Conservation (phyloP, 140 eudicot species). For the Bidens hawaiensis region DNA sequence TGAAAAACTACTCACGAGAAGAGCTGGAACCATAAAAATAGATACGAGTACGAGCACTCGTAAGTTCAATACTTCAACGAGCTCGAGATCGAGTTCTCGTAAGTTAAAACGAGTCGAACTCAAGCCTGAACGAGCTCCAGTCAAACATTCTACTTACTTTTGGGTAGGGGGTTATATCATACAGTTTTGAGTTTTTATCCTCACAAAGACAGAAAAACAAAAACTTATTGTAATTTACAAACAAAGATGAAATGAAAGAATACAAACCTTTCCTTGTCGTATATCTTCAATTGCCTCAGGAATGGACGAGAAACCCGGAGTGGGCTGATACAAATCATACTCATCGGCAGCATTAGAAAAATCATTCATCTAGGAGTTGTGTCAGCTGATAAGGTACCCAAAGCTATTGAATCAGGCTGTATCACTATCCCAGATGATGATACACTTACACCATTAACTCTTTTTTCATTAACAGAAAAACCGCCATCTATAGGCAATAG, state of each 20-base stretch:
- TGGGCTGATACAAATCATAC: conserved; percentile 61
- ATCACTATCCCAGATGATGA: conserved; percentile 49
- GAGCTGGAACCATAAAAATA: too few relatives aligned
- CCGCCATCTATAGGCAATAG: conserved; percentile 26
- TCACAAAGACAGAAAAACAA: background rate
- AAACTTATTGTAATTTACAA: background rate
- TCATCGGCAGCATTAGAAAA: conserved; percentile 48
- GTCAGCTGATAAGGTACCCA: conserved; percentile 73
- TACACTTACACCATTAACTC: conserved; percentile 28
- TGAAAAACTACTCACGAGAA: too few relatives aligned
- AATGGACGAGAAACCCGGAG: conserved; percentile 70
- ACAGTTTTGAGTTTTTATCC: background rate
- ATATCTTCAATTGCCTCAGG: conserved; percentile 84
- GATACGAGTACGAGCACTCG: too few relatives aligned
- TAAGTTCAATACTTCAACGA: too few relatives aligned
- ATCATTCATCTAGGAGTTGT: conserved; percentile 49
- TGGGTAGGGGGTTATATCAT: background rate
- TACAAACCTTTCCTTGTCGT: conserved; percentile 73
- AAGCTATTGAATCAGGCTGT: conserved; percentile 58
- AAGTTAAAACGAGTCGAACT: too few relatives aligned
- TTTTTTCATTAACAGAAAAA: conserved; percentile 25
- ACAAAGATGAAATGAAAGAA: background rate
- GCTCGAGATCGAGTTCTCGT: too few relatives aligned
- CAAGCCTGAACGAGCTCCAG: too few relatives aligned
- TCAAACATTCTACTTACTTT: background rate